phyloP scores from a whole-genome alignment of 768 basidiomycete genomes.

The Leucocoprinus leucothites region DNA sequence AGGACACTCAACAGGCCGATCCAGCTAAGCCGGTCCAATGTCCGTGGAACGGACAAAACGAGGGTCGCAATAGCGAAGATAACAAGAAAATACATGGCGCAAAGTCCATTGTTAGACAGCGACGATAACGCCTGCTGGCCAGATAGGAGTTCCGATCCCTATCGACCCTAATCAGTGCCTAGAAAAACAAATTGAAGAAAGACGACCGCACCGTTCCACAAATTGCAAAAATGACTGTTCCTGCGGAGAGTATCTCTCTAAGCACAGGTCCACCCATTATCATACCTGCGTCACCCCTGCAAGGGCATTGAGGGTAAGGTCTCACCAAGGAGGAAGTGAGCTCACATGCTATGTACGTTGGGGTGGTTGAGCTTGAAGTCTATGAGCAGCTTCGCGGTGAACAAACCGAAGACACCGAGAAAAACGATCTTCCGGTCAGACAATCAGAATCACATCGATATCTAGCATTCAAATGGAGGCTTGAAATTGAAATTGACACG shows the following conservation, averaged over 20 bases:
- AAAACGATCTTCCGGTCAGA: too few species aligned
- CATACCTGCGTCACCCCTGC: slow-evolving; percentile 48
- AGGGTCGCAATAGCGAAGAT: slow-evolving; percentile 45
- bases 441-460: too few species aligned
- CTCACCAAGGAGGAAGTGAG: neutral
- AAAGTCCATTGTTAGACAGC: slow-evolving; percentile 46
- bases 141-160: slow-evolving; percentile 48
- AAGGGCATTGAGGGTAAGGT: neutral
- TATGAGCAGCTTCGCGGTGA: slow-evolving; percentile 49
- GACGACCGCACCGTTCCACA: slow-evolving; percentile 35
- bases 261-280: slow-evolving; percentile 45
- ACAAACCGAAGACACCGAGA: slow-evolving; percentile 47
- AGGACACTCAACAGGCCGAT: slow-evolving; percentile 41
- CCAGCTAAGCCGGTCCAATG: slow-evolving; percentile 43
- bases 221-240: slow-evolving; percentile 52
- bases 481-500: neutral
- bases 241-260: slow-evolving; percentile 40
- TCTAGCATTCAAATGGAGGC: neutral
- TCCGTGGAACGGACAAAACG: slow-evolving; percentile 42
- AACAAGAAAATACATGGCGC: slow-evolving; percentile 39
- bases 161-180: neutral
- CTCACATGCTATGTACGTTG: slow-evolving; percentile 48
- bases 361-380: slow-evolving; percentile 58
- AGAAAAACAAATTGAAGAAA: neutral
- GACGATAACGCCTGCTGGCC: slow-evolving; percentile 50